Percentiles rank a stretch among this genome's conserved stretches.
Conservation (phyloP, 768 basidiomycete species). For the Suillus variegatus region DNA sequence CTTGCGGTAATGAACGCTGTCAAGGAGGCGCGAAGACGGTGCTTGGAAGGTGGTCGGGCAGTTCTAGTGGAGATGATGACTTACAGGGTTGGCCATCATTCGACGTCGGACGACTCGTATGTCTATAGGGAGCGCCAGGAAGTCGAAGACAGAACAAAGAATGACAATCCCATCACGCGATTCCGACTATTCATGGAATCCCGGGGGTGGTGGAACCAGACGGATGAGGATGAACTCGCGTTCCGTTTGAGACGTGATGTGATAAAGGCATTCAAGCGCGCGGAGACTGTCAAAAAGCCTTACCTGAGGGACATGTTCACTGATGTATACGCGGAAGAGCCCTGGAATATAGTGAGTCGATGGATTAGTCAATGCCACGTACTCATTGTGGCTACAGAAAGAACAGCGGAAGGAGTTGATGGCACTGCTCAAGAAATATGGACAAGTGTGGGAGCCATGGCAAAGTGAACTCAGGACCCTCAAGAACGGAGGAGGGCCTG, state of each 20-base stretch:
- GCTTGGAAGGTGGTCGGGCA: slow-evolving; percentile 77
- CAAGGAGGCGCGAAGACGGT: slow-evolving; percentile 69
- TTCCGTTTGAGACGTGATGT: slow-evolving; percentile 69
- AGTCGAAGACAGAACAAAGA: slow-evolving; percentile 87
- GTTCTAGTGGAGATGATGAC: slow-evolving; percentile 91
- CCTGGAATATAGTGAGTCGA: slow-evolving; percentile 77
- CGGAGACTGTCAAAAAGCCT: slow-evolving; percentile 67
- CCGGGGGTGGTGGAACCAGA: slow-evolving; percentile 79
- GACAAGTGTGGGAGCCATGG: slow-evolving; percentile 87
- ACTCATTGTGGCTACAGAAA: slow-evolving; percentile 42
- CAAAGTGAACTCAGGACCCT: slow-evolving; percentile 74
- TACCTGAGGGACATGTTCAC: slow-evolving; percentile 79
- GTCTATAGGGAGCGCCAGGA: slow-evolving; percentile 89
- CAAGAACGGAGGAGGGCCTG: slow-evolving; percentile 63
- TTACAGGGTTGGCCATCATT: slow-evolving; percentile 91
- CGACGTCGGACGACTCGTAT: slow-evolving; percentile 95
- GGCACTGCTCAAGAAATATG: slow-evolving; percentile 82
- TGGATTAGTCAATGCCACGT: slow-evolving; percentile 6
- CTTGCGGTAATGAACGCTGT: slow-evolving; percentile 80
- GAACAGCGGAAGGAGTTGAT: slow-evolving; percentile 84
- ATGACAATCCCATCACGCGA: slow-evolving; percentile 85
- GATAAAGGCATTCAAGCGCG: slow-evolving; percentile 74
- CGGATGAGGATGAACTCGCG: slow-evolving; percentile 76
- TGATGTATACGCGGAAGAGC: slow-evolving; percentile 86
- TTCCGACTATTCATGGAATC: slow-evolving; percentile 86